phyloP scores from a whole-genome alignment of 2,329 filamentous ascomycete species.

The Colletotrichum destructivum region DNA sequence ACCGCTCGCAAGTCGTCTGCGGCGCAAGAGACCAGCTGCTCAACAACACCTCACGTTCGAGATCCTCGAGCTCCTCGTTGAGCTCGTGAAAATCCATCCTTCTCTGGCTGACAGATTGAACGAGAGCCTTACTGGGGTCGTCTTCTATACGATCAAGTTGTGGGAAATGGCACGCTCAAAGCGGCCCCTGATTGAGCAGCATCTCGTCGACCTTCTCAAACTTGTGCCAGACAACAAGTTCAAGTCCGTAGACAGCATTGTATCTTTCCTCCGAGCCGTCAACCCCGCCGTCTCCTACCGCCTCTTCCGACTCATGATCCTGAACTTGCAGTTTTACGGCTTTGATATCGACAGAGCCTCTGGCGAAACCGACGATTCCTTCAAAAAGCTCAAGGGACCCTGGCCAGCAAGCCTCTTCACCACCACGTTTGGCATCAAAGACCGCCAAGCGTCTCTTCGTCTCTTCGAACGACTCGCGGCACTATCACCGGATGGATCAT shows the following conservation, averaged over 20 bases:
- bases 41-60: slow-evolving; percentile 11
- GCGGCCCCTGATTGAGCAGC: slow-evolving; percentile 1
- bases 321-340: slow-evolving; percentile 38
- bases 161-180: slow-evolving; percentile 18
- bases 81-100: slow-evolving; percentile 2
- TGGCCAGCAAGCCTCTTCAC: slow-evolving; percentile 24
- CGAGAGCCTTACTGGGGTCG: slow-evolving; percentile 3
- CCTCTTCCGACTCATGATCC: slow-evolving; percentile 45
- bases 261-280: slow-evolving; percentile 4
- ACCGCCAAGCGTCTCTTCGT: slow-evolving; percentile 3
- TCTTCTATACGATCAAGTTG: slow-evolving; percentile 21
- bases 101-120: background rate
- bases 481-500: slow-evolving; percentile 6
- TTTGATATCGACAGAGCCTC: slow-evolving; percentile 47
- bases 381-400: slow-evolving; percentile 26
- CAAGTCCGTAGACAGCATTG: background rate
- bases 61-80: slow-evolving; percentile 13
- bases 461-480: slow-evolving; percentile 8
- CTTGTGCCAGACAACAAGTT: background rate
- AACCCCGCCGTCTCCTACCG: slow-evolving; percentile 41
- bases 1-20: slow-evolving; percentile 13
- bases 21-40: background rate
- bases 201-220: slow-evolving; percentile 6
- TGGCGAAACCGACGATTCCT: background rate
- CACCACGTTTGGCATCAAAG: background rate